Evolutionary conservation across 1,139 yeast genomes (phyloP).

Genomic region (Scheffersomyces titani): DNA sequence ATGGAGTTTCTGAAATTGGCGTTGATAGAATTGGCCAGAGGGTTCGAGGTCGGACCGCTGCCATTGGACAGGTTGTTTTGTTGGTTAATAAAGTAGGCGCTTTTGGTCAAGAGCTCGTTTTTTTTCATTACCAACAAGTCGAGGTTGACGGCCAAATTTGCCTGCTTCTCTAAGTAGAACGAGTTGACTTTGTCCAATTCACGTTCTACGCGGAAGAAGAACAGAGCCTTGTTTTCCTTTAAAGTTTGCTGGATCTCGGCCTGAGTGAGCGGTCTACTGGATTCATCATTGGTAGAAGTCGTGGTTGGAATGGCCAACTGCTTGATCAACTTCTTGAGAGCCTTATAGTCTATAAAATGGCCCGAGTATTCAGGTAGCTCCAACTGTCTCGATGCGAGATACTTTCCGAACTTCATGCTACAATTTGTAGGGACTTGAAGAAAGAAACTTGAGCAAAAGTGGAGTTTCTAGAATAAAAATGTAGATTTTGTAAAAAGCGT

Average conservation of each 20-base stretch:
- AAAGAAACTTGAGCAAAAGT: background rate
- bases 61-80: slow-evolving; percentile 6
- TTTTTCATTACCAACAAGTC: slow-evolving; percentile 77
- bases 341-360: slow-evolving; percentile 91
- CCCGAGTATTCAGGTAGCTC: slow-evolving; percentile 95
- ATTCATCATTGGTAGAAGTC: slow-evolving; percentile 5
- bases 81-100: slow-evolving; percentile 25
- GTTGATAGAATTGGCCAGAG: slow-evolving; percentile 19
- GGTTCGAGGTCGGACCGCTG: slow-evolving; percentile 11
- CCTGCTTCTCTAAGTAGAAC: slow-evolving; percentile 87
- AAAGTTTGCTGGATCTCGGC: slow-evolving; percentile 57
- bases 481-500: background rate
- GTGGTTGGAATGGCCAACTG: slow-evolving; percentile 55
- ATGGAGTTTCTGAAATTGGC: slow-evolving; percentile 43
- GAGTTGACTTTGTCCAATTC: slow-evolving; percentile 92
- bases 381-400: slow-evolving; percentile 88
- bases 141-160: slow-evolving; percentile 75
- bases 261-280: slow-evolving; percentile 19
- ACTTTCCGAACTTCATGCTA: slow-evolving; percentile 87
- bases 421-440: background rate
- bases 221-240: slow-evolving; percentile 90
- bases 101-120: slow-evolving; percentile 51
- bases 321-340: slow-evolving; percentile 78
- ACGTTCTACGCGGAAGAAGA: slow-evolving; percentile 89
- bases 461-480: background rate